Conservation (phyloP, 2,329 filamentous ascomycete species). For the Lizonia empirigonia region DNA sequence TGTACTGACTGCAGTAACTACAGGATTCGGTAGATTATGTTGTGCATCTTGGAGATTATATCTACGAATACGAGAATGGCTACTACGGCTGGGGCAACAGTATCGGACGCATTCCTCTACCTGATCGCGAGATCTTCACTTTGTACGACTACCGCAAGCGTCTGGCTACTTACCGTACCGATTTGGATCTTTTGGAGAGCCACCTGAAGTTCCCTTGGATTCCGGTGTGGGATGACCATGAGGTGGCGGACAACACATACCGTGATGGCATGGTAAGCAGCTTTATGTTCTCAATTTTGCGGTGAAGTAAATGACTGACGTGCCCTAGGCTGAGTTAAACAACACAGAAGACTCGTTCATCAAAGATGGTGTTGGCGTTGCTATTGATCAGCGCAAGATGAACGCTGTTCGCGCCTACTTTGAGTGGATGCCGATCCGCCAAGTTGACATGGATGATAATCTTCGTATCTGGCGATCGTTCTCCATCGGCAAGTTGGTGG, state of each 20-base stretch:
- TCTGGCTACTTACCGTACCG: constrained; percentile 49
- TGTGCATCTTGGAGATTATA: constrained; percentile 52
- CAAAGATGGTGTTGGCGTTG: constrained; percentile 45
- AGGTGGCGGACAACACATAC: constrained; percentile 52
- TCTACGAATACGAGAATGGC: constrained; percentile 51
- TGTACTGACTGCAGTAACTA: neutral
- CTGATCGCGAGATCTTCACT: constrained; percentile 47
- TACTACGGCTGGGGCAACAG: constrained; percentile 45
- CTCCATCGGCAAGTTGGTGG: constrained; percentile 49
- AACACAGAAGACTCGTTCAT: constrained; percentile 53
- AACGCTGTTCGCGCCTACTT: constrained; percentile 54
- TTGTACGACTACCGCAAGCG: constrained; percentile 54
- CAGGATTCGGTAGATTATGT: constrained; percentile 48
- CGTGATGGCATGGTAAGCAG: constrained; percentile 45
- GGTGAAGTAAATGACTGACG: constrained; percentile 42
- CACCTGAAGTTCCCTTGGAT: constrained; percentile 53
- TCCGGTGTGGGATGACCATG: constrained; percentile 54
- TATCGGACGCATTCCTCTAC: constrained; percentile 40
- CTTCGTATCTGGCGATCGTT: constrained; percentile 52
- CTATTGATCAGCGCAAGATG: constrained; percentile 54
- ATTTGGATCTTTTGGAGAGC: constrained; percentile 49
- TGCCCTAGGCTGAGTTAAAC: constrained; percentile 42
- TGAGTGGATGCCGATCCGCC: constrained; percentile 53
- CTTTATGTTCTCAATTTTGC: too few relatives aligned
- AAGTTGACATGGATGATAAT: constrained; percentile 54